phyloP scores from a whole-genome alignment of 192 early-diverging fungal species.

The Coemansia sp. region DNA sequence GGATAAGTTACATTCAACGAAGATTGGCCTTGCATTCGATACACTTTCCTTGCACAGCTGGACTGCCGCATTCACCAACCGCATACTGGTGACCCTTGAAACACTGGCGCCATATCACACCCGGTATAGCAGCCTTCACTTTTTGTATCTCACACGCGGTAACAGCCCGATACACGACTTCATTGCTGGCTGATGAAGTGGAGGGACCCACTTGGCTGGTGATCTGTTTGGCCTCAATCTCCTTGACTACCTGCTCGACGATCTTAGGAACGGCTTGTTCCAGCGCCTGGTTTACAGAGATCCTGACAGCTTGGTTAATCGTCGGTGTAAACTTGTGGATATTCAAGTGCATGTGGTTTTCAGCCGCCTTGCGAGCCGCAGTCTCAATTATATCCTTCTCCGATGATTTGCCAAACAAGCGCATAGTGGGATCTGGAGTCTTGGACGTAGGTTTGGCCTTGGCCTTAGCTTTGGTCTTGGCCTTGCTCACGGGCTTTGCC shows the following conservation, averaged over 20 bases:
- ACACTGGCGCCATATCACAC: constrained; percentile 26
- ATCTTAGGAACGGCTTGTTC: constrained; percentile 6
- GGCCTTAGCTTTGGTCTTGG: too few relatives aligned
- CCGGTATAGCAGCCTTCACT: constrained; percentile 17
- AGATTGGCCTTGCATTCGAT: background rate
- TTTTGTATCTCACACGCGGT: background rate
- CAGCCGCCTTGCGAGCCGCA: constrained; percentile 9
- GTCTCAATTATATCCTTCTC: background rate
- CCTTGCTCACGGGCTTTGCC: background rate
- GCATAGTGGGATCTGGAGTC: background rate
- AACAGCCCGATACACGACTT: constrained; percentile 17
- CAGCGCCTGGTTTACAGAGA: background rate
- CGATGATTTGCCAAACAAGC: background rate
- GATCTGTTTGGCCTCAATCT: background rate
- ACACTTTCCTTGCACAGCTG: constrained; percentile 22
- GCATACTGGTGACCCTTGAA: constrained; percentile 34
- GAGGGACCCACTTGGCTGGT: background rate
- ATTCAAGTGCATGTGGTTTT: constrained; percentile 10
- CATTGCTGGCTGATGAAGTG: background rate
- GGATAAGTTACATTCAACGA: too few relatives aligned
- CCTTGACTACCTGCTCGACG: background rate
- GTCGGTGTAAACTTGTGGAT: constrained; percentile 11
- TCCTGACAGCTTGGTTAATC: constrained; percentile 9
- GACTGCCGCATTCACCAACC: constrained; percentile 48
- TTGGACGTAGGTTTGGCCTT: background rate